A percentile compares a stretch with the other conserved stretches of the same genome.
These are phyloP conservation scores for Plantago ovata DNA, from an alignment of 257 asterid species.

Conservation along the genomic window DNA sequence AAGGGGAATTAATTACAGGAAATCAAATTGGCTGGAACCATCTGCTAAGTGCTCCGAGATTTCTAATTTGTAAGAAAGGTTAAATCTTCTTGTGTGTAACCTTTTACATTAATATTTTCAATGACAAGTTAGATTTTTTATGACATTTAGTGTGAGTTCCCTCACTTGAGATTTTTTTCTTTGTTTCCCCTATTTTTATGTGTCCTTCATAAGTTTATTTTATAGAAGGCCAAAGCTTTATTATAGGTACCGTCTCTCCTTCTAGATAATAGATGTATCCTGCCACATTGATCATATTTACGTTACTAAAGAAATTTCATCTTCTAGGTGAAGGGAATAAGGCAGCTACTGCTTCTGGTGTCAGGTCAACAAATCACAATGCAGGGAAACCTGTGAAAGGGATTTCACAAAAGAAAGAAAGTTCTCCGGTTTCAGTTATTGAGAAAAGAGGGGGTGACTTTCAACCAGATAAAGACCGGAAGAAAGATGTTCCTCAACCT, in stretches of 20 bases:
- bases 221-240: background rate
- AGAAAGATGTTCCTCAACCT: slow-evolving; percentile 93
- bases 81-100: too few species aligned
- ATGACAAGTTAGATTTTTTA: too few species aligned
- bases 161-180: slow-evolving; percentile 1
- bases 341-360: slow-evolving; percentile 42
- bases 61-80: too few species aligned
- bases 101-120: too few species aligned
- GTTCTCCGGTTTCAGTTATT: slow-evolving; percentile 48
- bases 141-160: background rate
- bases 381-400: slow-evolving; percentile 53
- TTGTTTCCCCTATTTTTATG: slow-evolving; percentile 7
- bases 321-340: slow-evolving; percentile 68
- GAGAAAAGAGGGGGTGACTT: slow-evolving; percentile 68
- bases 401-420: slow-evolving; percentile 60
- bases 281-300: background rate
- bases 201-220: background rate
- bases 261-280: background rate
- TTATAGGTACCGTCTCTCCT: slow-evolving; percentile 4
- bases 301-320: slow-evolving; percentile 13
- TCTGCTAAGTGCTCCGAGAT: too few species aligned
- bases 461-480: slow-evolving; percentile 81
- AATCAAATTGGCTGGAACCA: too few species aligned
- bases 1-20: background rate
- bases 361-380: slow-evolving; percentile 38